These are phyloP conservation scores for Acrocalymma vagum DNA, from an alignment of 2,329 filamentous ascomycete species.

Conservation along the genomic window DNA sequence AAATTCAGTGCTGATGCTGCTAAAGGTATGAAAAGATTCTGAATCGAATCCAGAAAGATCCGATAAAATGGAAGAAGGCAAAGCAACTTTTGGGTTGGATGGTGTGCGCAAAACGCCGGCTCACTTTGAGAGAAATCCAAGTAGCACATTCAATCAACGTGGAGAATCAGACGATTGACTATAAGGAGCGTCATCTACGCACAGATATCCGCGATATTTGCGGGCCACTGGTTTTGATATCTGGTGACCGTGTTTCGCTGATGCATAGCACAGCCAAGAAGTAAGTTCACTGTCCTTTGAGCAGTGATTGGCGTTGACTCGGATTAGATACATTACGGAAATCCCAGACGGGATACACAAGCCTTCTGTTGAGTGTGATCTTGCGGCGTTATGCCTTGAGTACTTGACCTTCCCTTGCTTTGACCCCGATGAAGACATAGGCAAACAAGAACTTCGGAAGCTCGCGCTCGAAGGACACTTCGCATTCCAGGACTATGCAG, in stretches of 20 bases:
- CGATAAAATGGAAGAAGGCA: constrained; percentile 20
- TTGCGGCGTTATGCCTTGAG: constrained; percentile 31
- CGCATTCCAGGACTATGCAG: constrained; percentile 38
- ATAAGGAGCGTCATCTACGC: constrained; percentile 23
- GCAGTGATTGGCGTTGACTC: constrained; percentile 2
- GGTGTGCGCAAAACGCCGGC: constrained; percentile 34
- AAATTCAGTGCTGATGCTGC: neutral
- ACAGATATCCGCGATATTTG: constrained; percentile 36
- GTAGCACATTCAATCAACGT: constrained; percentile 31
- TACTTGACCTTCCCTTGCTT: constrained; percentile 36
- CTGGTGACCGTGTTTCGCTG: constrained; percentile 22
- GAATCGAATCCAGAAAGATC: constrained; percentile 21
- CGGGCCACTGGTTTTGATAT: constrained; percentile 23
- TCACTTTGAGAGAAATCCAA: constrained; percentile 38
- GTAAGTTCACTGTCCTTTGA: constrained; percentile 10
- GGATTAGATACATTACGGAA: constrained; percentile 26
- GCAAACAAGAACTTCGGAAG: constrained; percentile 16
- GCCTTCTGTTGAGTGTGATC: constrained; percentile 31
- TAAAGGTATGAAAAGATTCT: constrained; percentile 35
- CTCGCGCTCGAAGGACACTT: constrained; percentile 27
- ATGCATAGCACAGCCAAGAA: constrained; percentile 32
- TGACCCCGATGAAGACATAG: constrained; percentile 12
- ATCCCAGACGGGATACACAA: constrained; percentile 26
- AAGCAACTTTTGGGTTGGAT: constrained; percentile 36
- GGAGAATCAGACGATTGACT: constrained; percentile 25